phyloP scores from a whole-genome alignment of 345 rosid species.

The Eutrema heterophyllum region DNA sequence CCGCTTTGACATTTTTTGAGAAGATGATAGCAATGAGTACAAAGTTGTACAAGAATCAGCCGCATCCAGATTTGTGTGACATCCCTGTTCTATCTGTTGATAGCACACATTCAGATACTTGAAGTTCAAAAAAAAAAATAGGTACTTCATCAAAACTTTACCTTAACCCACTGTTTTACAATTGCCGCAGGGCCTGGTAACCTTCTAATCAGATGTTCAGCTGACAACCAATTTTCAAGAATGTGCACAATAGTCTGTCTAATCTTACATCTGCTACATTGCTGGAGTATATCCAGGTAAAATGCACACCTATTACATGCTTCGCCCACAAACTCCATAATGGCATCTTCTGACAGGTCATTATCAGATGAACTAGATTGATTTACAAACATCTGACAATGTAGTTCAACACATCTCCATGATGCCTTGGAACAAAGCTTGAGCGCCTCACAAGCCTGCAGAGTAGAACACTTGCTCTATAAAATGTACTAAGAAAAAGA shows the following conservation, averaged over 20 bases:
- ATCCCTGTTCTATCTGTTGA: slow-evolving; percentile 56
- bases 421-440: slow-evolving; percentile 68
- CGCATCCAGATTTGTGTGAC: slow-evolving; percentile 30
- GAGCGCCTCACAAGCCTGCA: slow-evolving; percentile 76
- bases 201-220: slow-evolving; percentile 41
- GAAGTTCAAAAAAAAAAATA: slow-evolving; percentile 20
- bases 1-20: slow-evolving; percentile 37
- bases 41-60: slow-evolving; percentile 43
- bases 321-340: slow-evolving; percentile 52
- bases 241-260: slow-evolving; percentile 36
- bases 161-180: slow-evolving; percentile 97
- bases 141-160: slow-evolving; percentile 27
- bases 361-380: slow-evolving; percentile 28
- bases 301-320: slow-evolving; percentile 59
- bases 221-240: slow-evolving; percentile 69
- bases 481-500: not conserved
- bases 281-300: slow-evolving; percentile 69
- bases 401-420: slow-evolving; percentile 56
- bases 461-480: slow-evolving; percentile 16
- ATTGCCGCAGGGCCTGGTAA: slow-evolving; percentile 60
- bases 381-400: slow-evolving; percentile 39
- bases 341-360: slow-evolving; percentile 46
- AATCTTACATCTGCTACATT: slow-evolving; percentile 41
- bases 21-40: slow-evolving; percentile 48
- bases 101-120: slow-evolving; percentile 29